Evolutionary conservation across 2,329 filamentous ascomycete species (phyloP).

Genomic region (Pestalotiopsis sp.): DNA sequence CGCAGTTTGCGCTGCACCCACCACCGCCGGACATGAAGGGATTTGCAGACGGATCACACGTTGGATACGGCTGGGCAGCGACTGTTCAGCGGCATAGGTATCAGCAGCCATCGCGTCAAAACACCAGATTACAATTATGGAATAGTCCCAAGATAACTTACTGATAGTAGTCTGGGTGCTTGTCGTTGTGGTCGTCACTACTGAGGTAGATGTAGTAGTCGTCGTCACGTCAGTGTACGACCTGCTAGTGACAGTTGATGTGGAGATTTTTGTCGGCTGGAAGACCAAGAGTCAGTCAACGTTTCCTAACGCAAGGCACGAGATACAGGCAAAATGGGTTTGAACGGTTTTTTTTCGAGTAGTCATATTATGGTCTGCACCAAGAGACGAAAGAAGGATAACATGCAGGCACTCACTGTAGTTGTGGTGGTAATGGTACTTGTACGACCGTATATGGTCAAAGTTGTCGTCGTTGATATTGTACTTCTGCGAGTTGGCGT

Average conservation of each 20-base stretch:
- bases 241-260: background rate
- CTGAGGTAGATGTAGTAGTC: background rate
- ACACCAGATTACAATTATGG: too few species aligned
- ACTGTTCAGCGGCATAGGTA: background rate
- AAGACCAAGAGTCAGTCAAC: background rate
- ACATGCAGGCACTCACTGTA: background rate
- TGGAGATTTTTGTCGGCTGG: background rate
- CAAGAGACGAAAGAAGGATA: background rate
- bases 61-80: background rate
- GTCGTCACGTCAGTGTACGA: background rate
- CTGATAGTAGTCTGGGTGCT: background rate
- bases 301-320: background rate
- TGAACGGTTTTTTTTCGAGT: too few species aligned
- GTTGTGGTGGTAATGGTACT: background rate
- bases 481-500: background rate
- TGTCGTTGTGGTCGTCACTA: background rate
- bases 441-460: background rate
- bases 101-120: background rate
- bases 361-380: background rate
- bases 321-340: background rate
- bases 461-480: background rate
- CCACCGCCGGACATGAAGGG: too few species aligned
- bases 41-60: background rate
- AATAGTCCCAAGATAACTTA: background rate
- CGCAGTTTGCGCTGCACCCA: background rate